These are phyloP conservation scores for Nakaseomyces glabratus DNA, from an alignment of 1,139 yeast genomes.

Conservation along the genomic window DNA sequence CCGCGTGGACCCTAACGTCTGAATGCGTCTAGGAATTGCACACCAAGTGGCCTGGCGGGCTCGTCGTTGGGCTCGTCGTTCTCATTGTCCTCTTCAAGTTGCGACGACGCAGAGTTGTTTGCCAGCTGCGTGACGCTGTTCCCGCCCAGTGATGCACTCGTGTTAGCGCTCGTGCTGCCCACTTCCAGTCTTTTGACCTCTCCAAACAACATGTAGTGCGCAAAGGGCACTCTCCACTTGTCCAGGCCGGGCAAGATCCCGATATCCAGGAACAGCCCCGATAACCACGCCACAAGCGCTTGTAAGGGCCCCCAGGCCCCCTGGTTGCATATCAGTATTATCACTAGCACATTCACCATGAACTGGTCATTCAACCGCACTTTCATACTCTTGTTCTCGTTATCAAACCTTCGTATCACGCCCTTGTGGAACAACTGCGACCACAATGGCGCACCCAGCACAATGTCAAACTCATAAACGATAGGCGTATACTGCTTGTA, in stretches of 20 bases:
- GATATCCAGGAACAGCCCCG: constrained; percentile 26
- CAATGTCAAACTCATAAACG: constrained; percentile 25
- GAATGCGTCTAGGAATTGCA: constrained; percentile 29
- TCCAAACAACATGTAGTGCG: constrained; percentile 7
- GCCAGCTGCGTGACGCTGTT: not conserved
- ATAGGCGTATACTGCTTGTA: constrained; percentile 30
- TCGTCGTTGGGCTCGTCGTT: constrained; percentile 25
- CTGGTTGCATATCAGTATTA: constrained; percentile 24
- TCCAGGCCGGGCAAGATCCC: constrained; percentile 26
- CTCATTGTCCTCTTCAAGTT: constrained; percentile 17
- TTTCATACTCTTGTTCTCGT: constrained; percentile 7
- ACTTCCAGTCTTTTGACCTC: constrained; percentile 1
- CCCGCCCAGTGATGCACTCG: constrained; percentile 9
- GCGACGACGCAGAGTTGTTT: constrained; percentile 5
- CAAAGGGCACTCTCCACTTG: constrained; percentile 20
- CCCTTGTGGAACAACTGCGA: constrained; percentile 9
- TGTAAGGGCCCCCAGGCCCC: constrained; percentile 23
- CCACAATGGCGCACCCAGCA: constrained; percentile 20
- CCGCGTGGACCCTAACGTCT: constrained; percentile 25
- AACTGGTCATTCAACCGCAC: constrained; percentile 29
- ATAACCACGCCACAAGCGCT: constrained; percentile 28
- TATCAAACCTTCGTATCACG: not conserved
- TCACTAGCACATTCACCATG: constrained; percentile 19
- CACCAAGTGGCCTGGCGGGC: constrained; percentile 28
- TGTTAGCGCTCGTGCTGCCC: not conserved